These are phyloP conservation scores for Wickerhamiella siamensis DNA, from an alignment of 805 yeast species.

Conservation along the genomic window DNA sequence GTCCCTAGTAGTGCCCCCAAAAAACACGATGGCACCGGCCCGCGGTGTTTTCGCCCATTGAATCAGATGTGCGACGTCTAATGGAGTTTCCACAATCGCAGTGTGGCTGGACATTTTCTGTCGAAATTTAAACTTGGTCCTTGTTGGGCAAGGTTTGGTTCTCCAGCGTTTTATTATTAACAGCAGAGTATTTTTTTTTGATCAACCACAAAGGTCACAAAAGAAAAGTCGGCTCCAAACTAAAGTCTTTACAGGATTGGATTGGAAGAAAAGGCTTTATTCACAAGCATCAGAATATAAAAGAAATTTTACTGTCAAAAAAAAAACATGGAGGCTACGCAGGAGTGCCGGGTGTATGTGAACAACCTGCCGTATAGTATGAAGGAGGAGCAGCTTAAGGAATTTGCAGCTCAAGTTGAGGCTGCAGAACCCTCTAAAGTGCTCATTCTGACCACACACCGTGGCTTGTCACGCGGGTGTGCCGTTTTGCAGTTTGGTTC, in stretches of 20 bases:
- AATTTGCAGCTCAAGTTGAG: slow-evolving; percentile 45
- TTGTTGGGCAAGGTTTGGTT: too few species aligned
- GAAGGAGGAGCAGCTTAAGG: slow-evolving; percentile 28
- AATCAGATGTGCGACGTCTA: slow-evolving; percentile 15
- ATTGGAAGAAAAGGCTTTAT: too few species aligned
- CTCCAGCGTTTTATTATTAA: too few species aligned
- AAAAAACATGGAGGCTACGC: background rate
- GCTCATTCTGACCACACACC: slow-evolving; percentile 50
- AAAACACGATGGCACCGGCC: slow-evolving; percentile 37
- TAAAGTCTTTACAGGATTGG: too few species aligned
- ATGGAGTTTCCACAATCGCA: slow-evolving; percentile 8
- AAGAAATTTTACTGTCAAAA: too few species aligned
- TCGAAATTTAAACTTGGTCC: too few species aligned
- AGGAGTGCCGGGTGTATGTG: slow-evolving; percentile 25
- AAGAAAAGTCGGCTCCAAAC: too few species aligned
- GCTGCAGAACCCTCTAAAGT: slow-evolving; percentile 43
- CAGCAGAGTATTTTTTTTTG: too few species aligned
- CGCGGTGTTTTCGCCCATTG: slow-evolving; percentile 30
- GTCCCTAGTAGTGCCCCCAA: slow-evolving; percentile 39
- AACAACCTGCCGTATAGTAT: slow-evolving; percentile 30
- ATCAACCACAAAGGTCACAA: too few species aligned
- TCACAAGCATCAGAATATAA: too few species aligned
- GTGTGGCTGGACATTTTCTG: slow-evolving; percentile 4
- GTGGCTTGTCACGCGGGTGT: slow-evolving; percentile 47
- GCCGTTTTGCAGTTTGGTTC: slow-evolving; percentile 65